phyloP scores from a whole-genome alignment of 2,329 filamentous ascomycete species.

The Cordyceps tenuipes region DNA sequence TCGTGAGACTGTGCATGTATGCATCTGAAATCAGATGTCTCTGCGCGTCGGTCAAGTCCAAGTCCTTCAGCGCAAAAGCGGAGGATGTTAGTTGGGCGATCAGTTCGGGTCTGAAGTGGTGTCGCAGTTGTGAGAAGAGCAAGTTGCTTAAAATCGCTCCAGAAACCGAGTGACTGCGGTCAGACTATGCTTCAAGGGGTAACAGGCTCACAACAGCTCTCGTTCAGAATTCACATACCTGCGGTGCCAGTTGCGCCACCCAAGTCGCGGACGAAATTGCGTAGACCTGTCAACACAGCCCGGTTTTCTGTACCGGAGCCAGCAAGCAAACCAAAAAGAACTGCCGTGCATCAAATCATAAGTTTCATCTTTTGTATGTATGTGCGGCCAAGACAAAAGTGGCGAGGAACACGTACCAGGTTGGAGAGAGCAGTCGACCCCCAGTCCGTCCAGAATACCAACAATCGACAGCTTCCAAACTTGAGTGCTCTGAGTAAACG shows the following conservation, averaged over 20 bases:
- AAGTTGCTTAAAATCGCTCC: not conserved
- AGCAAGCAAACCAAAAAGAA: not conserved
- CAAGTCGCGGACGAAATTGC: slow-evolving; percentile 3
- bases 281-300: not conserved
- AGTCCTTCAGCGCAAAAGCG: slow-evolving; percentile 4
- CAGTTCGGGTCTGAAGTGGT: not conserved
- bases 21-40: not conserved
- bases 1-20: not conserved
- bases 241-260: slow-evolving; percentile 3
- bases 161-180: not conserved
- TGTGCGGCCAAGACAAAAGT: not conserved
- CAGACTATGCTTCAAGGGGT: not conserved
- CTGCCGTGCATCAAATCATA: not conserved
- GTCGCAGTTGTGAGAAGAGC: not conserved
- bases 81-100: not conserved
- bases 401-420: not conserved
- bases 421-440: slow-evolving; percentile 3
- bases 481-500: not conserved
- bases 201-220: not conserved
- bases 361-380: not conserved
- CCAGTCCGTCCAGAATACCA: not conserved
- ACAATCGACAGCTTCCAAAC: not conserved
- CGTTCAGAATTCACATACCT: not conserved
- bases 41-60: not conserved
- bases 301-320: not conserved